These are phyloP conservation scores for Leccinum rimulosum DNA, from an alignment of 768 basidiomycete species.

Conservation along the genomic window DNA sequence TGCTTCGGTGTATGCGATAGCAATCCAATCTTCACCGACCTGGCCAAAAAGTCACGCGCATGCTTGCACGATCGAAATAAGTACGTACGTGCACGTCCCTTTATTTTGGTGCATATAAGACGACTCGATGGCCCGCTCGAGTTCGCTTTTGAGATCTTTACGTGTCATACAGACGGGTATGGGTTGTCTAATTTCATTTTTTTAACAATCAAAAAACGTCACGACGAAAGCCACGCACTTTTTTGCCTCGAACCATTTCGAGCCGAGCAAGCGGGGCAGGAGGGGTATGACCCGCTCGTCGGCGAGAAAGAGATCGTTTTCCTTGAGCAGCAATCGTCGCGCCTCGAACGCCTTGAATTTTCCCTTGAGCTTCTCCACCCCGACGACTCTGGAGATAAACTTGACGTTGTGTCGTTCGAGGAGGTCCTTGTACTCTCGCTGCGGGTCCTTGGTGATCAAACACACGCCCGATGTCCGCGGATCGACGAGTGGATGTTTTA, in stretches of 20 bases:
- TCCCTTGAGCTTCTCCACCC: conserved; percentile 87
- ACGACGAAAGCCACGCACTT: conserved; percentile 64
- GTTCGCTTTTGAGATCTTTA: conserved; percentile 88
- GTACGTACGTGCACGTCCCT: conserved; percentile 86
- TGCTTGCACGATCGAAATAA: background rate
- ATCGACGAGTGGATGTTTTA: conserved; percentile 81
- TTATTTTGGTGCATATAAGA: conserved; percentile 96
- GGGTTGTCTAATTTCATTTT: conserved; percentile 57
- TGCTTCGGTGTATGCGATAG: conserved; percentile 72
- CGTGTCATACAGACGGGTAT: conserved; percentile 88
- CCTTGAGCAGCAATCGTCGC: conserved; percentile 77
- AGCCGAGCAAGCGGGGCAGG: conserved; percentile 83
- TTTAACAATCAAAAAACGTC: background rate
- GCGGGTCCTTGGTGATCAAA: conserved; percentile 93
- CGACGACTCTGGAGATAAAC: conserved; percentile 91
- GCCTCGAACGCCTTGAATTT: conserved; percentile 88
- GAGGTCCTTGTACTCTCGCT: conserved; percentile 94
- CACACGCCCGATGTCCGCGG: conserved; percentile 80
- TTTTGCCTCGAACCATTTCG: conserved; percentile 91
- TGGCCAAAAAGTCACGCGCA: conserved; percentile 29
- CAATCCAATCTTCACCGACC: conserved; percentile 81
- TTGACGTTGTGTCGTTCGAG: conserved; percentile 74
- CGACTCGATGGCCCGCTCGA: conserved; percentile 89
- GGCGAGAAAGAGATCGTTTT: conserved; percentile 90
- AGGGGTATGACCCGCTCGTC: conserved; percentile 89